Conservation (phyloP, 2,329 filamentous ascomycete genomes). For the Exophiala viscosa region DNA sequence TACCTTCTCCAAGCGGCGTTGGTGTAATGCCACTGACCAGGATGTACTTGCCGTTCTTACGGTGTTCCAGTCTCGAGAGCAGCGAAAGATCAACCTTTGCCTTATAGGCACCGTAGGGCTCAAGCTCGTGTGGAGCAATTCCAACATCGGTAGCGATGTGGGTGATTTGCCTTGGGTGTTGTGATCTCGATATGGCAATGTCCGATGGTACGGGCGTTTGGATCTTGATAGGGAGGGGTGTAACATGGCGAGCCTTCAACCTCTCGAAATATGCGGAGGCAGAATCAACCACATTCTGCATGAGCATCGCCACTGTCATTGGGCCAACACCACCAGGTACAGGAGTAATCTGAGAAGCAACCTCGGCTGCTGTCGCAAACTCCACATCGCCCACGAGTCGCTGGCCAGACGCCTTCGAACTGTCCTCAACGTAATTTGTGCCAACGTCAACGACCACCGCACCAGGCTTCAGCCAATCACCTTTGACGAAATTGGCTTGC, state of each 20-base stretch:
- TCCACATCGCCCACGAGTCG: conserved; percentile 94
- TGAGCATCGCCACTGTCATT: conserved; percentile 98
- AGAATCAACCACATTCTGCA: conserved; percentile 91
- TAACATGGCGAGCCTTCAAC: conserved; percentile 74
- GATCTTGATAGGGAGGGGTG: conserved; percentile 78
- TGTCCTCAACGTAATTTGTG: conserved; percentile 90
- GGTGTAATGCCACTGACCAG: conserved; percentile 95
- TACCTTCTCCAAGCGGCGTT: conserved; percentile 93
- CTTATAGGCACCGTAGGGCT: conserved; percentile 93
- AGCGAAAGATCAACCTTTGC: conserved; percentile 86
- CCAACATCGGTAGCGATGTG: conserved; percentile 80
- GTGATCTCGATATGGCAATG: conserved; percentile 83
- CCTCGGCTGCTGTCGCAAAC: conserved; percentile 75
- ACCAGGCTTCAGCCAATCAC: conserved; percentile 91
- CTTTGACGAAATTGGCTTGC: conserved; percentile 80
- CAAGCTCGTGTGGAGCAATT: conserved; percentile 81
- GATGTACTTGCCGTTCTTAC: conserved; percentile 83
- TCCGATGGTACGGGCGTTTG: conserved; percentile 85
- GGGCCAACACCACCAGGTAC: conserved; percentile 95
- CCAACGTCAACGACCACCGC: conserved; percentile 97
- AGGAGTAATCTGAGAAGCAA: conserved; percentile 90
- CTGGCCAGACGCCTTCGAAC: conserved; percentile 85
- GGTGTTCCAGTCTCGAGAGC: conserved; percentile 79
- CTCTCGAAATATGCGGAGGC: conserved; percentile 76
- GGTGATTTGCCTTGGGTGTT: conserved; percentile 88